A percentile compares a stretch with the other conserved stretches of the same genome.
Conservation (phyloP, 495 filamentous ascomycete genomes). For the Rostrohypoxylon terebratum region DNA sequence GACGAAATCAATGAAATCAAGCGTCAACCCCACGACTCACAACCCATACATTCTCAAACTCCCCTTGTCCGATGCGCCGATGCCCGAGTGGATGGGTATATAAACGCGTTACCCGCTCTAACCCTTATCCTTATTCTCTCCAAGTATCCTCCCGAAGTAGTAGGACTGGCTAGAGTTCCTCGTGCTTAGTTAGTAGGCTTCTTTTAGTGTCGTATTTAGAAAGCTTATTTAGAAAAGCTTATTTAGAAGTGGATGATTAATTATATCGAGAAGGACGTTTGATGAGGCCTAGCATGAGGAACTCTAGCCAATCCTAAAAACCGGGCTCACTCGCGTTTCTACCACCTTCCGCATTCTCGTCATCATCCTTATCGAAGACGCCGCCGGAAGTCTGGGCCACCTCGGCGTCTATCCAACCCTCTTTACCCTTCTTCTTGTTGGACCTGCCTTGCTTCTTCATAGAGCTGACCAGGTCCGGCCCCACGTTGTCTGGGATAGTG, state of each 20-base stretch:
- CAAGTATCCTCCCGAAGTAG: no score
- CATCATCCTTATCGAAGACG: constrained; percentile 37
- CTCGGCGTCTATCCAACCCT: constrained; percentile 16
- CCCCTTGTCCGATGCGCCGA: no score
- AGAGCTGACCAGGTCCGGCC: background rate
- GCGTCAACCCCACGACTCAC: no score
- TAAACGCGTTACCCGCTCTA: no score
- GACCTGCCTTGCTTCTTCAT: constrained; percentile 5
- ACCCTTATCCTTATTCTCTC: no score
- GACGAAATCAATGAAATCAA: no score
- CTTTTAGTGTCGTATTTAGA: no score
- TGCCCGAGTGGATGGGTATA: no score
- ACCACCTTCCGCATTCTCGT: constrained; percentile 12
- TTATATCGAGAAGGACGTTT: background rate
- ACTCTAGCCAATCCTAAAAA: constrained; percentile 29
- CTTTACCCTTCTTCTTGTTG: background rate
- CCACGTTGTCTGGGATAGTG: constrained; percentile 26
- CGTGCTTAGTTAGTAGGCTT: background rate
- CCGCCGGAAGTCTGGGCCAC: constrained; percentile 37
- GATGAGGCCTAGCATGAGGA: background rate
- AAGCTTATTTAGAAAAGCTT: background rate
- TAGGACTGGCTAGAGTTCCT: no score
- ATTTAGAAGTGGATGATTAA: background rate
- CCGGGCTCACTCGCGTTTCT: background rate
- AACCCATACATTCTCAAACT: no score